A percentile compares a stretch with the other conserved stretches of the same genome.
Evolutionary conservation across 306 rosid species (phyloP).

Genomic region (Fragaria nilgerrensis): DNA sequence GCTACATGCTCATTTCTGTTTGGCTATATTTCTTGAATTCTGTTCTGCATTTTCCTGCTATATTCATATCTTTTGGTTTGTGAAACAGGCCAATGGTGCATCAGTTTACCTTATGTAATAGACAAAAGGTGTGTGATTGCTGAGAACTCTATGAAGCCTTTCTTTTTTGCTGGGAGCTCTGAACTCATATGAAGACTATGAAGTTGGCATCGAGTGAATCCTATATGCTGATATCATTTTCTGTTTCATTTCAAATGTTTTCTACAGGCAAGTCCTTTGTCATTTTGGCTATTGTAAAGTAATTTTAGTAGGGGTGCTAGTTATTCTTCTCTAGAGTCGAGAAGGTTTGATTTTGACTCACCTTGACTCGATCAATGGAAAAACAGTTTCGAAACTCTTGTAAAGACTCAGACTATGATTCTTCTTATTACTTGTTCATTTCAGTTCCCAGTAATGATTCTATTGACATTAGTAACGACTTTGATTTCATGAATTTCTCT

Average conservation of each 20-base stretch:
- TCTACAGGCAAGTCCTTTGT: conserved; percentile 10
- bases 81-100: conserved; percentile 18
- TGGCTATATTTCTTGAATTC: background rate
- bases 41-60: background rate
- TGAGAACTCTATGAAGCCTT: conserved; percentile 11
- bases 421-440: no score
- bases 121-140: conserved; percentile 6
- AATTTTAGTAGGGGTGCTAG: background rate
- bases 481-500: no score
- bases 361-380: background rate
- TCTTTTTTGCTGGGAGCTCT: background rate
- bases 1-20: background rate
- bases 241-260: background rate
- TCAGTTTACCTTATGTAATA: conserved; percentile 11
- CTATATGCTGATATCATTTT: conserved; percentile 15
- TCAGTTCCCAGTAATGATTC: no score
- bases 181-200: background rate
- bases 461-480: no score
- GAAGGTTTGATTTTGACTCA: background rate
- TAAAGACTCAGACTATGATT: background rate
- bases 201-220: conserved; percentile 24
- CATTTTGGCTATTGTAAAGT: conserved; percentile 19
- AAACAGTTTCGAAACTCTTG: background rate
- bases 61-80: background rate
- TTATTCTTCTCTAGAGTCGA: background rate